Percentiles rank a stretch among this genome's conserved stretches.
Conservation (phyloP, 345 rosid species). For the Eucalyptus brandiana region DNA sequence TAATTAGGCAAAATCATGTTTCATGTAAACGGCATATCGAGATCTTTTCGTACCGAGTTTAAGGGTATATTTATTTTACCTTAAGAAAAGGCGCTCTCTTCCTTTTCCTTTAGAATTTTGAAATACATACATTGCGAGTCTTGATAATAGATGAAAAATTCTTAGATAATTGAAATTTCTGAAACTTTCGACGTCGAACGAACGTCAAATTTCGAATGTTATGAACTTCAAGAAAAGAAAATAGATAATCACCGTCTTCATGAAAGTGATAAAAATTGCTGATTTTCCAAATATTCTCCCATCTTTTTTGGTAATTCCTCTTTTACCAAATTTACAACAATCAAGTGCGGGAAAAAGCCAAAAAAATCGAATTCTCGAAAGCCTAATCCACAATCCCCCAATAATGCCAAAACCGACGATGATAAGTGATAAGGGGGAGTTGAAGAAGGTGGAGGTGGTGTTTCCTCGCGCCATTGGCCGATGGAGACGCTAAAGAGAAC, state of each 20-base stretch:
- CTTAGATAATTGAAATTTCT: neutral
- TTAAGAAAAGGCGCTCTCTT: no score
- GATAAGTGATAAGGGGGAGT: neutral
- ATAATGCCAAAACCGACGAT: neutral
- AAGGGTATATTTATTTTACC: neutral
- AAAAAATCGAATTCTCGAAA: neutral
- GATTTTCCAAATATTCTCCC: neutral
- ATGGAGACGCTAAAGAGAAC: neutral
- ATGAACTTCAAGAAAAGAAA: neutral
- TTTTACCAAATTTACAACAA: neutral
- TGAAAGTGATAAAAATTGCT: neutral
- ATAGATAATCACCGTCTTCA: neutral
- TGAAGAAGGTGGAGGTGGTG: neutral
- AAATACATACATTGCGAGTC: fast-evolving
- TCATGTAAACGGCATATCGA: no score
- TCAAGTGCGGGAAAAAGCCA: neutral
- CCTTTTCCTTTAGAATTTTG: fast-evolving
- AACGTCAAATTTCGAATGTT: fast-evolving
- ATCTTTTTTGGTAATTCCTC: neutral
- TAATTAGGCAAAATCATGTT: no score
- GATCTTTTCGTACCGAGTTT: fast-evolving
- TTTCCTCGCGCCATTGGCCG: neutral
- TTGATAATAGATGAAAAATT: neutral
- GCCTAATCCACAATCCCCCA: neutral
- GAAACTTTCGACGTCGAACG: fast-evolving